Conservation (phyloP, 1,284 basidiomycete genomes). For the Ustilago shanxiensis region DNA sequence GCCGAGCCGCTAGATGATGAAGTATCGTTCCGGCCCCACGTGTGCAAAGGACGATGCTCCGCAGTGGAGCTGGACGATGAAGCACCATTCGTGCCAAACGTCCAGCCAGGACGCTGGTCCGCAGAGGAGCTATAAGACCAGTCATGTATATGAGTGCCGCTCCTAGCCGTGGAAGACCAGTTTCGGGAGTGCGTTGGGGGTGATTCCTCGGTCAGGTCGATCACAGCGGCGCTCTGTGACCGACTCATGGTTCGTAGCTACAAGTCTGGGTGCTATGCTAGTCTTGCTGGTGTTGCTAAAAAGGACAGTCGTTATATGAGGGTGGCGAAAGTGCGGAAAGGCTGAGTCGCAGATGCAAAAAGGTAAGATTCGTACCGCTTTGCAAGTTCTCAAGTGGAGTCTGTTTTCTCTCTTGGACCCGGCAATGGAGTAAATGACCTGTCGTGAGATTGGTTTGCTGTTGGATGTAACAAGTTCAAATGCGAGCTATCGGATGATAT, state of each 20-base stretch:
- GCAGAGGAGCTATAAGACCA: constrained; percentile 18
- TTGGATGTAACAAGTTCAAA: not conserved
- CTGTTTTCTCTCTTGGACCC: not conserved
- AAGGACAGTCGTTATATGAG: not conserved
- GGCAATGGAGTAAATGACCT: not conserved
- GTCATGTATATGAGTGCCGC: constrained; percentile 28
- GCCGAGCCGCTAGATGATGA: not conserved
- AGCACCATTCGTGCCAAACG: not conserved
- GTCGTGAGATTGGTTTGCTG: not conserved
- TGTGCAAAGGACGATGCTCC: not conserved
- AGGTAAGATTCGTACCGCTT: not conserved
- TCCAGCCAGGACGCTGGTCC: not conserved
- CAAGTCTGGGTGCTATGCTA: not conserved
- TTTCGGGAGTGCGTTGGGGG: constrained; percentile 39
- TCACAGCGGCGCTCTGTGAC: constrained; percentile 22
- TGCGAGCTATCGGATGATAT: not conserved
- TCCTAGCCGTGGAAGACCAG: not conserved
- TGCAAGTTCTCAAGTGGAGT: not conserved
- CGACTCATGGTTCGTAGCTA: constrained; percentile 19
- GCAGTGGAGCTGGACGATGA: not conserved
- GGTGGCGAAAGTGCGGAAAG: constrained; percentile 15
- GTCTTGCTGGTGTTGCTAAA: not conserved
- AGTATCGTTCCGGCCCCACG: not conserved
- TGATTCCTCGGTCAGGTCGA: constrained; percentile 60
- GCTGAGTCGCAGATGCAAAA: constrained; percentile 8